phyloP scores from a whole-genome alignment of 768 basidiomycete genomes.

The Infundibulicybe gibba region DNA sequence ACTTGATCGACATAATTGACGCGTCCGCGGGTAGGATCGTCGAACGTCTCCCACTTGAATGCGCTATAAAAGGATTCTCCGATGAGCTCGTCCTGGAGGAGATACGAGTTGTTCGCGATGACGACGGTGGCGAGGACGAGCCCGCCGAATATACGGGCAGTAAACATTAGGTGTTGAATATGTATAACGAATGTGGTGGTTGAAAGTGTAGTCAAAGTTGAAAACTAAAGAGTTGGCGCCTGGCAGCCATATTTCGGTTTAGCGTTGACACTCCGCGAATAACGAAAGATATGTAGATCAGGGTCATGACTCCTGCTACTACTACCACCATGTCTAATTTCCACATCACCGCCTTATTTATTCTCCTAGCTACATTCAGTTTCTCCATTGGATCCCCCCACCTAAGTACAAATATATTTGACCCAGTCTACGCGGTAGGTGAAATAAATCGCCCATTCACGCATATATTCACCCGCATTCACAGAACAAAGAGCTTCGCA shows the following conservation, averaged over 20 bases:
- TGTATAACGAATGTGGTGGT: background rate
- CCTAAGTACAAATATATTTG: background rate
- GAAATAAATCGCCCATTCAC: too few species aligned
- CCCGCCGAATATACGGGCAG: background rate
- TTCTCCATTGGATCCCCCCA: too few species aligned
- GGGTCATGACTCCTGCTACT: too few species aligned
- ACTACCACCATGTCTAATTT: too few species aligned
- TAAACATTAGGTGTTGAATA: background rate
- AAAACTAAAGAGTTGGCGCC: too few species aligned
- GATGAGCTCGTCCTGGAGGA: slow-evolving; percentile 14
- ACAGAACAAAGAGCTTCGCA: slow-evolving; percentile 2
- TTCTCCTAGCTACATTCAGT: too few species aligned
- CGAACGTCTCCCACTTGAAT: slow-evolving; percentile 45
- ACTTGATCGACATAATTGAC: slow-evolving; percentile 51
- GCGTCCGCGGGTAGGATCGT: slow-evolving; percentile 66
- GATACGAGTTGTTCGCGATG: slow-evolving; percentile 5
- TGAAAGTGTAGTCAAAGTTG: background rate
- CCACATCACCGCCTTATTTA: too few species aligned
- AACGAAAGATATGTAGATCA: background rate
- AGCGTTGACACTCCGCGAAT: background rate
- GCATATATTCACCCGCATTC: background rate
- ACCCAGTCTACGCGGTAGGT: slow-evolving; percentile 1
- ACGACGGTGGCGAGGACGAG: background rate
- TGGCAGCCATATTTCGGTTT: slow-evolving; percentile 6
- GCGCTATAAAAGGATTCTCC: slow-evolving; percentile 37